Base-by-base conservation (phyloP, 257 asterid species). In the Solanum chaucha region DNA sequence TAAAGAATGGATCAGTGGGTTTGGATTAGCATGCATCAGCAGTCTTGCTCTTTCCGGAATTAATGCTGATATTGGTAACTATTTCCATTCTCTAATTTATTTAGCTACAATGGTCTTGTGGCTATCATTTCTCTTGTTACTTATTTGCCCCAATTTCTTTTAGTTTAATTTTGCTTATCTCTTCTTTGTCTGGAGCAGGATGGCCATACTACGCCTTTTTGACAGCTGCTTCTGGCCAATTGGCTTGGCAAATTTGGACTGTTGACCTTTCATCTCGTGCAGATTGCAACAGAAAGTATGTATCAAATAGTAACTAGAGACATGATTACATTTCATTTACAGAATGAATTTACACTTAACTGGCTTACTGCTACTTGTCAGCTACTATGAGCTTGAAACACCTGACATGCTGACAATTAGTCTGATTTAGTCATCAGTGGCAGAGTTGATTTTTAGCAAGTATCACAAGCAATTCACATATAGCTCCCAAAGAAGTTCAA, bases 161-260 rank as follows among this genome's bases (percentile, higher is more conserved):
- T 71, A n/a, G 28, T 75, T 38, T 85, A 34, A 77, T 84, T 61
- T 44, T 77, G 40, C 85, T 15, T 15, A 4, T 46, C 44, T 67
- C 87, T 32, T 30, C 77, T 85, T 72, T 75, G 74, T 64, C 46
- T 26, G 87, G 88, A 82, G 77, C 92, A 95, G 99, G 90, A 83
- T 93, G 96, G 98, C 96, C 98, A 26, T 96, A 91, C 90, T 96
- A 92, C 88, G 51, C 90, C 81, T 91, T 92, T 89, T 83, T 96
- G 88, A 83, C 86, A 36, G 94, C 93, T 86, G 98, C 95, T 67
- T 91, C 98, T 74, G 83, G 89, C 71, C 98, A 96, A 51, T 90
- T 96, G 88, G 93, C 95, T 59, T 96, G 99, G 98, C 99, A 95
- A 90, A 96, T 95, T 82, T 88, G 86, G 89, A 92, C 92, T 1